Evolutionary conservation across 306 rosid genomes (phyloP).

Genomic region (Fagus crenata): DNA sequence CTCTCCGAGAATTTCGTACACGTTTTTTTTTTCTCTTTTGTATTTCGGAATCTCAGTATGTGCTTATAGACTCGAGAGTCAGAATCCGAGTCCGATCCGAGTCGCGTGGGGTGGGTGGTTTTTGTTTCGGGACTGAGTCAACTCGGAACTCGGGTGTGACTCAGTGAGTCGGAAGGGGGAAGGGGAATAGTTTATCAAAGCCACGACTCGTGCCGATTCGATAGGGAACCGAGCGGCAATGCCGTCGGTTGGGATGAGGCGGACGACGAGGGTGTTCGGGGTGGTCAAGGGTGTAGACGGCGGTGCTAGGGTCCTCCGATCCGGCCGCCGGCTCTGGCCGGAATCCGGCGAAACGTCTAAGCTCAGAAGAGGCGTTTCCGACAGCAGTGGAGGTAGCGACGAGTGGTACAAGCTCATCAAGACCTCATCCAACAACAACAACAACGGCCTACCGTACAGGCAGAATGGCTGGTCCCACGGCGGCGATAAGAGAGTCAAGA

Average conservation of each 20-base stretch:
- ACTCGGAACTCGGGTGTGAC: constrained; percentile 36
- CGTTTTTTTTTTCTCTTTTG: background rate
- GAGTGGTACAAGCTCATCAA: constrained; percentile 45
- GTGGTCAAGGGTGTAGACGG: constrained; percentile 56
- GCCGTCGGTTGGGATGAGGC: constrained; percentile 79
- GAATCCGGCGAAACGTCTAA: constrained; percentile 48
- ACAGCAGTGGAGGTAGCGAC: constrained; percentile 34
- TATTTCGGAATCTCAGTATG: background rate
- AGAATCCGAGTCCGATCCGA: background rate
- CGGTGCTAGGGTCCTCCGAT: constrained; percentile 62
- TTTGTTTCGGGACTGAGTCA: constrained; percentile 5
- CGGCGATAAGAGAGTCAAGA: background rate
- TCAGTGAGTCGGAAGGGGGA: constrained; percentile 6
- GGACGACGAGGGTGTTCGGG: constrained; percentile 72
- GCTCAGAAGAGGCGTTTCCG: constrained; percentile 38
- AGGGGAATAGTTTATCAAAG: background rate
- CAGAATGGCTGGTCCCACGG: constrained; percentile 29
- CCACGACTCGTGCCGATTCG: constrained; percentile 27
- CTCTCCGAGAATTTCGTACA: background rate
- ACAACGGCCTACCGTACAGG: constrained; percentile 9
- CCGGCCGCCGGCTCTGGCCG: constrained; percentile 66
- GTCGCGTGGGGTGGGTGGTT: too few species aligned
- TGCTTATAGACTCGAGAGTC: background rate
- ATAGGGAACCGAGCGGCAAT: constrained; percentile 47
- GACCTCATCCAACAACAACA: constrained; percentile 9